phyloP scores from a whole-genome alignment of 2,329 filamentous ascomycete species.

The Aspergillus felis region DNA sequence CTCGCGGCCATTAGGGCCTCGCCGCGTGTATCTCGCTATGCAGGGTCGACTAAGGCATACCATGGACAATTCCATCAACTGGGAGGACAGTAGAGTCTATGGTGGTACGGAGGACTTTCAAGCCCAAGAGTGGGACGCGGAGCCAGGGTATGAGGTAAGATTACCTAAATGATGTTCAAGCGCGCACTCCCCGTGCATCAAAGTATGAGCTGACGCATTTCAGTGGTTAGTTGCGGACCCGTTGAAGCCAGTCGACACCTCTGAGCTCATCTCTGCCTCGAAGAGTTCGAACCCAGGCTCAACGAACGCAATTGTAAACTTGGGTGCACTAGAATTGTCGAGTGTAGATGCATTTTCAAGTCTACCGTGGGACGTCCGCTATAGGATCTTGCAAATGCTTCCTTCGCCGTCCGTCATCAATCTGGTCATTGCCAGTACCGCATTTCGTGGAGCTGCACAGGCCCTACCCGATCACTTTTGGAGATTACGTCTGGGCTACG shows the following conservation, averaged over 20 bases:
- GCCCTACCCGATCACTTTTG: neutral
- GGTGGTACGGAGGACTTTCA: neutral
- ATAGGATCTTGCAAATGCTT: slow-evolving; percentile 2
- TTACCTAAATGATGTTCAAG: neutral
- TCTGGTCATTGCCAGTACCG: neutral
- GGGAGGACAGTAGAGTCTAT: neutral
- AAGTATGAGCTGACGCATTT: neutral
- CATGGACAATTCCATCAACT: neutral
- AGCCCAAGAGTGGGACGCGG: neutral
- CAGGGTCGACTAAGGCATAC: neutral
- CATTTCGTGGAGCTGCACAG: neutral
- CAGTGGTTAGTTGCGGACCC: slow-evolving; percentile 6
- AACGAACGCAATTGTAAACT: neutral
- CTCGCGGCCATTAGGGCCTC: neutral
- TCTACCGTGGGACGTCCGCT: slow-evolving; percentile 1
- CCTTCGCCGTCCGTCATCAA: neutral
- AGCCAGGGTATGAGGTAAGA: slow-evolving; percentile 3
- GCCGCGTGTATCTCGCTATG: neutral
- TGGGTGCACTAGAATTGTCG: neutral
- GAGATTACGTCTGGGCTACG: neutral
- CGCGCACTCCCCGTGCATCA: neutral
- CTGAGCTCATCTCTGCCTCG: neutral
- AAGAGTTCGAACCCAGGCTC: neutral
- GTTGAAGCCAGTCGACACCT: neutral
- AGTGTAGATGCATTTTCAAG: neutral